Percentiles rank a stretch among this genome's conserved stretches.
These are phyloP conservation scores for Microsporum canis DNA, from an alignment of 2,329 filamentous ascomycete species.

Conservation along the genomic window DNA sequence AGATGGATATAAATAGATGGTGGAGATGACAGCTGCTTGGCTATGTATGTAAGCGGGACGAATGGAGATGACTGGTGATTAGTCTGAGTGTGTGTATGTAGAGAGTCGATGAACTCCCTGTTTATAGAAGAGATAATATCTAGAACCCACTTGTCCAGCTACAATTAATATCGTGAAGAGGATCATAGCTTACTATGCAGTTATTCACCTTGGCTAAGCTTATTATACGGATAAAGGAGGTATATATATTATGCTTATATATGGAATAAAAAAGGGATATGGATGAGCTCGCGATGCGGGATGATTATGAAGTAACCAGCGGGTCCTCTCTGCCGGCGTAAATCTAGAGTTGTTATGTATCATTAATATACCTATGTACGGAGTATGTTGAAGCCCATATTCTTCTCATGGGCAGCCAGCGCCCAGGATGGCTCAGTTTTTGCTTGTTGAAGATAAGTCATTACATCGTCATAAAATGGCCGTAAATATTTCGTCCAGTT, in stretches of 20 bases:
- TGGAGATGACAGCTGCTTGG: too few relatives aligned
- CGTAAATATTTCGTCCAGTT: not conserved
- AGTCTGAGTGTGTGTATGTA: too few relatives aligned
- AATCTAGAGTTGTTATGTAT: not conserved
- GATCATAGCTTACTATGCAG: too few relatives aligned
- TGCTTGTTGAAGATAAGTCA: not conserved
- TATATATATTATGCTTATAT: too few relatives aligned
- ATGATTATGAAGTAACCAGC: not conserved
- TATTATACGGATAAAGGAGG: too few relatives aligned
- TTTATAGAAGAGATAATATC: too few relatives aligned
- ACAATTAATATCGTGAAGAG: too few relatives aligned
- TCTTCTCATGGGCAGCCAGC: not conserved
- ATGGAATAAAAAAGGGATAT: not conserved
- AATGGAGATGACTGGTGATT: too few relatives aligned
- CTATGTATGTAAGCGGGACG: too few relatives aligned
- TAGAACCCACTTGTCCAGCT: too few relatives aligned
- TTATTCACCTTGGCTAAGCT: too few relatives aligned
- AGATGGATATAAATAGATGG: not conserved
- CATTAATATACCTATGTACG: not conserved
- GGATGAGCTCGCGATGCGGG: not conserved
- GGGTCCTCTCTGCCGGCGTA: not conserved
- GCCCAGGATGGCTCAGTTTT: not conserved
- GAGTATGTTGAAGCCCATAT: not conserved
- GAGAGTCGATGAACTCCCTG: too few relatives aligned
- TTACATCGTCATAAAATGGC: not conserved